phyloP scores from a whole-genome alignment of 1,284 basidiomycete genomes.

The Heterobasidion annosum region DNA sequence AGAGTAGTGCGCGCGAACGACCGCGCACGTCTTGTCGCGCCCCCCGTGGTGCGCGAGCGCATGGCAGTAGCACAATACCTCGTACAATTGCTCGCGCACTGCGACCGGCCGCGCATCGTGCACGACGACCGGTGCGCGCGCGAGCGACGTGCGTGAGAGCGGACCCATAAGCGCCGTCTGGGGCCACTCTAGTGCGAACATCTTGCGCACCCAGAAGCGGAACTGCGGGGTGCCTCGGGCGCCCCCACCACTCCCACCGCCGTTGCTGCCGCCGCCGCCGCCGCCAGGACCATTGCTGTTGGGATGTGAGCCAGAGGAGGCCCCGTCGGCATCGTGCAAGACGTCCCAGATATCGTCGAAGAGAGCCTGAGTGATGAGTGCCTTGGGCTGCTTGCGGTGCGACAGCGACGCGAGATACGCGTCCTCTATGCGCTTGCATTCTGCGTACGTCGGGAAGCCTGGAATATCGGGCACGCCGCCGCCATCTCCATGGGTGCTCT shows the following conservation, averaged over 20 bases:
- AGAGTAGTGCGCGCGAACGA: conserved; percentile 57
- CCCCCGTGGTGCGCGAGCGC: conserved; percentile 59
- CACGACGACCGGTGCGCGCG: conserved; percentile 35
- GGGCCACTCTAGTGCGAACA: conserved; percentile 47
- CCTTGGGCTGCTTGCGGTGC: conserved; percentile 52
- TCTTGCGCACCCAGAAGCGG: conserved; percentile 75
- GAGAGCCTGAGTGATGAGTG: conserved; percentile 58
- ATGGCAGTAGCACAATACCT: conserved; percentile 66
- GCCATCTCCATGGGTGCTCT: too few relatives aligned
- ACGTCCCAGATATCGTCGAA: conserved; percentile 65
- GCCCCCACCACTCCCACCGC: too few relatives aligned
- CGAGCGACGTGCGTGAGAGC: neutral
- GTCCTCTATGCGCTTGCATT: conserved; percentile 46
- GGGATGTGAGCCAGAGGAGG: neutral
- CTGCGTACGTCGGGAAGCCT: conserved; percentile 46
- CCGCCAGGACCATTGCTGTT: too few relatives aligned
- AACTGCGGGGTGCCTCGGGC: conserved; percentile 50
- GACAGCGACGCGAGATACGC: conserved; percentile 48
- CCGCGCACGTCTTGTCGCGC: conserved; percentile 61
- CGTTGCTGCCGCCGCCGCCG: too few relatives aligned
- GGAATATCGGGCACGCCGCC: conserved; percentile 20
- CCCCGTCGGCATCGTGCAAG: conserved; percentile 31
- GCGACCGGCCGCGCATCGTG: conserved; percentile 66
- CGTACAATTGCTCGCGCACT: conserved; percentile 67
- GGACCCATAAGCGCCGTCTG: conserved; percentile 8